Conservation (phyloP, 139 green algal genomes). For the Closterium sp. region DNA sequence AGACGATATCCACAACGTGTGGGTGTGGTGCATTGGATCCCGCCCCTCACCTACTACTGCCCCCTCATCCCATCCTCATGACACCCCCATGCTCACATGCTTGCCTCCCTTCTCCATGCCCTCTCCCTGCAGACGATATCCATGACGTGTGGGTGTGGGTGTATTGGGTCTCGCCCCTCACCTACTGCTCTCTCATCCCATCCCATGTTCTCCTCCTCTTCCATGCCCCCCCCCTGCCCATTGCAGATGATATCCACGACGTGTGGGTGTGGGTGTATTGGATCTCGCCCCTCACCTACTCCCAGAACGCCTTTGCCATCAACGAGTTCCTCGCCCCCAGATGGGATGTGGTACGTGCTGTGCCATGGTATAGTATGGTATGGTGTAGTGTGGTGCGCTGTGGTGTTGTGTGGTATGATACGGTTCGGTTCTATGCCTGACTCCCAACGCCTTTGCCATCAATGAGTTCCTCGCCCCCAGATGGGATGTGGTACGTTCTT, state of each 20-base stretch:
- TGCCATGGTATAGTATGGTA: not conserved
- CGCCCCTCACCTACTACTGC: no score
- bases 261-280: conserved; percentile 65
- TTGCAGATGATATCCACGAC: conserved; percentile 32
- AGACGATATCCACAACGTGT: not conserved
- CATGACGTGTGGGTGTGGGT: conserved; percentile 56
- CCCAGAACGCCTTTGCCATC: conserved; percentile 58
- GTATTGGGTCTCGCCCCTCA: conserved; percentile 66
- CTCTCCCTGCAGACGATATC: not conserved
- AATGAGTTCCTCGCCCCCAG: conserved; percentile 64
- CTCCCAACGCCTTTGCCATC: conserved; percentile 60
- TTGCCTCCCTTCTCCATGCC: no score
- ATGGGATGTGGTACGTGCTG: conserved; percentile 50
- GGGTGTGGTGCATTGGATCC: no score
- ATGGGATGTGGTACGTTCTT: not conserved
- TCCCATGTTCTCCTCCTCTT: no score
- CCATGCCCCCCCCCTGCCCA: no score
- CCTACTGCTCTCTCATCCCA: conserved; percentile 47
- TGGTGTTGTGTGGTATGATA: not conserved
- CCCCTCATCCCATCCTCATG: no score
- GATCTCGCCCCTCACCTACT: conserved; percentile 66
- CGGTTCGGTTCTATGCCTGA: no score
- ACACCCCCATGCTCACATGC: no score
- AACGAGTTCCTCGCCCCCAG: conserved; percentile 65
- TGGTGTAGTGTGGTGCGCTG: no score